These are phyloP conservation scores for Pluteus cervinus DNA, from an alignment of 768 basidiomycete genomes.

Conservation along the genomic window DNA sequence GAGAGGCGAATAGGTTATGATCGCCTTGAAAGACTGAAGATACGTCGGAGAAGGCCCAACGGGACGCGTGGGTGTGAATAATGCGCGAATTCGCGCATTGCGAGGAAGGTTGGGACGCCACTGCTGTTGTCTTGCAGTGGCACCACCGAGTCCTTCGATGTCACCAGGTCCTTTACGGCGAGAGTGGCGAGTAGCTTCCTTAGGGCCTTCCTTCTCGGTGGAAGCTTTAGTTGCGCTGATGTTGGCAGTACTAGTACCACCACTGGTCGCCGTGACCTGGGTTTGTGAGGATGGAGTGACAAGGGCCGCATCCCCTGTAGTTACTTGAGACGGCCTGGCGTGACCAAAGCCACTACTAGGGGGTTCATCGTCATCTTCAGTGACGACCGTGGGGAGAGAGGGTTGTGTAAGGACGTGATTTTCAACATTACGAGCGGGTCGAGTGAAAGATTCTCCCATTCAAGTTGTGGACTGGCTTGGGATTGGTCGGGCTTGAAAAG, in stretches of 20 bases:
- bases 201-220: neutral
- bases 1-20: constrained; percentile 26
- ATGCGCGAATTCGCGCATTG: constrained; percentile 18
- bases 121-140: constrained; percentile 11
- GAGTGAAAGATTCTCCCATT: constrained; percentile 31
- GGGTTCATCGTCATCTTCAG: constrained; percentile 38
- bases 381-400: constrained; percentile 22
- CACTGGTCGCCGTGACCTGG: neutral
- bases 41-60: constrained; percentile 31
- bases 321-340: neutral
- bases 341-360: constrained; percentile 29
- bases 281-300: neutral
- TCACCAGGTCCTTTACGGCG: constrained; percentile 4
- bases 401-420: constrained; percentile 25
- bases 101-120: constrained; percentile 8
- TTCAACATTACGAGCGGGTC: constrained; percentile 20
- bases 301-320: neutral
- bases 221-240: neutral
- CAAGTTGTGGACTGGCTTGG: constrained; percentile 20
- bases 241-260: neutral
- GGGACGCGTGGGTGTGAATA: constrained; percentile 25
- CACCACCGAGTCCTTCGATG: constrained; percentile 10
- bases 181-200: no score
- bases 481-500: constrained; percentile 1
- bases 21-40: constrained; percentile 22